Base-by-base conservation (phyloP, 495 filamentous ascomycete species). In the Penicillium atrosanguineum region DNA sequence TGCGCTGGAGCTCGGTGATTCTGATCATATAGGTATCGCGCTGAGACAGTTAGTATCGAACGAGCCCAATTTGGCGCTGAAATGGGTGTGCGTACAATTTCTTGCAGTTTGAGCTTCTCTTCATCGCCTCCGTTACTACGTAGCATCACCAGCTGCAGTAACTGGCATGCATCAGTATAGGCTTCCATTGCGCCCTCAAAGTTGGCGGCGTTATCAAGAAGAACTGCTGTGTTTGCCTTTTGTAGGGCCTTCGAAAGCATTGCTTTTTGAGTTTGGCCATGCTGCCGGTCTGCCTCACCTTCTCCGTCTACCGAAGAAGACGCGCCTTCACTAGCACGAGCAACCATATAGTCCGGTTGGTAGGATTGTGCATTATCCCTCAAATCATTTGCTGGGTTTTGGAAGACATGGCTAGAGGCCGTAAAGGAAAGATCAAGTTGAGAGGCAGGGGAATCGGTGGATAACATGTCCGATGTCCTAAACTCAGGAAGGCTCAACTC, bases 191-290 rank as follows among this genome's bases (percentile, higher is more conserved):
- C 94, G 21, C 91, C 91, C 66, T 94, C 90, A 58, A 92, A 88
- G 67, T 97, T 96, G 61, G 92, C 88, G 4, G 90, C 91, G 75
- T 96, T 95, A 68, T 98, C 94, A 28, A 97, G 82, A 49, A 95
- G 79, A 15, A 98, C 94, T 7, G 94, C 94, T 20, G 89, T 94
- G 60, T 97, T 96, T 36, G 94, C 94, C 70, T 96, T 96, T 60
- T 95, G 86, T 39, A 98, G 73, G 7, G 94, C 94, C 63, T 87
- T 91, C 4, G 91, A 94, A 16, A 98, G 77, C 89, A 96, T 97
- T 20, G 84, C 84, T 71, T 95, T 96, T 62, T 96, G 88, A 1
- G 88, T 90, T 48, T 69, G 79, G 51, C 61, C 69, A 63, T 68
- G 72, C 56, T 67, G 71, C 54, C 67, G 68, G 41, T 65, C 70